Evolutionary conservation across 208 protist species (phyloP).

Genomic region (Leishmania arabica): DNA sequence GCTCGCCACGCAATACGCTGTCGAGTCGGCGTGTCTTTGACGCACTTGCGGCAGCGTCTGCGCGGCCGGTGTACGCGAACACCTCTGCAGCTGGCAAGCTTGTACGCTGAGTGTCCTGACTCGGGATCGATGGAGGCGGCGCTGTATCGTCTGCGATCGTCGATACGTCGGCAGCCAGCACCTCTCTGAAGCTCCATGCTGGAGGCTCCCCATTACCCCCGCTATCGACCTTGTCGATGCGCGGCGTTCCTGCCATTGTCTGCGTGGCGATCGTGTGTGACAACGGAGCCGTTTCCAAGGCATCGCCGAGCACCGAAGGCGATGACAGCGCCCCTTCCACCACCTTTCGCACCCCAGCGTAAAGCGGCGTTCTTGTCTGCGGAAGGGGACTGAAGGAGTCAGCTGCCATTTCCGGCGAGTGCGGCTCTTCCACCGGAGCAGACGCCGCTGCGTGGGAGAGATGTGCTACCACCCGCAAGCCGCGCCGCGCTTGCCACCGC

Average conservation of each 20-base stretch:
- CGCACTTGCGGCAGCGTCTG: neutral
- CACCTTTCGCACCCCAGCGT: neutral
- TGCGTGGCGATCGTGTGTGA: neutral
- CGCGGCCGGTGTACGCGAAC: neutral
- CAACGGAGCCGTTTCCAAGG: neutral
- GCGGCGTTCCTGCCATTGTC: neutral
- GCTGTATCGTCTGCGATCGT: neutral
- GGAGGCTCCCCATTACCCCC: neutral
- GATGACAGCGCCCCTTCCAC: neutral
- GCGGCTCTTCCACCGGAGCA: neutral
- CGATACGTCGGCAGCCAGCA: neutral
- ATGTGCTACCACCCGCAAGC: slow-evolving; percentile 41
- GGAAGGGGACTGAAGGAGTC: neutral
- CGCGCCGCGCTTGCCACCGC: slow-evolving; percentile 59
- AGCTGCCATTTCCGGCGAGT: neutral
- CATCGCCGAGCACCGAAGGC: neutral
- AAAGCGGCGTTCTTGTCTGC: neutral
- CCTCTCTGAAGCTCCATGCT: neutral
- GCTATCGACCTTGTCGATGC: neutral
- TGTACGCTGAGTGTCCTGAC: neutral
- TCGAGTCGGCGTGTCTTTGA: neutral
- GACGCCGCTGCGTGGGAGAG: slow-evolving; percentile 18
- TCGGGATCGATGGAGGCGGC: neutral
- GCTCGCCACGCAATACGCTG: slow-evolving; percentile 3
- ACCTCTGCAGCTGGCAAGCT: neutral